Evolutionary conservation across 2,329 filamentous ascomycete genomes (phyloP).

Genomic region (Diaporthe longicolla): DNA sequence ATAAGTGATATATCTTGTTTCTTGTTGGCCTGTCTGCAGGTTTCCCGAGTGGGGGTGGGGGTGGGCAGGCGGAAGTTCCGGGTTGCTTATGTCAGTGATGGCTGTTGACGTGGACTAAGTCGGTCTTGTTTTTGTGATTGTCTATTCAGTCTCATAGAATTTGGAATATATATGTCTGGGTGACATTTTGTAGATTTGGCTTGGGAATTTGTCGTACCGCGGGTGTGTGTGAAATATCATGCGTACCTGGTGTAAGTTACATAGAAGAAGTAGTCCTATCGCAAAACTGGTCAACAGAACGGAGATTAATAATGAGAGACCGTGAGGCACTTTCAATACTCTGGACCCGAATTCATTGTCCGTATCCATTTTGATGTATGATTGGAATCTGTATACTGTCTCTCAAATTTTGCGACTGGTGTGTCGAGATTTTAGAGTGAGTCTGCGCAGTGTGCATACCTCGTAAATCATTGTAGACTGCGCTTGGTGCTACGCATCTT

Average conservation of each 20-base stretch:
- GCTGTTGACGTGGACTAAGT: neutral
- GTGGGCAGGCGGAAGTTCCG: too few species aligned
- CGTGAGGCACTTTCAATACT: neutral
- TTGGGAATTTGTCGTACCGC: too few species aligned
- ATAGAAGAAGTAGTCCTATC: neutral
- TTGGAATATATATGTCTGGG: too few species aligned
- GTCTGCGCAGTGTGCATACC: neutral
- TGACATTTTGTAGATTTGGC: neutral
- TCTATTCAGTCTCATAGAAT: rapidly evolving
- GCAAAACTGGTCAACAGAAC: neutral
- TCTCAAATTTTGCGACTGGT: neutral
- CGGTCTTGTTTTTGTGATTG: neutral
- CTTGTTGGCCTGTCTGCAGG: neutral
- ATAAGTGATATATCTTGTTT: neutral
- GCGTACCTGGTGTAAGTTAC: too few species aligned
- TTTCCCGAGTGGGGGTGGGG: constrained; percentile 1
- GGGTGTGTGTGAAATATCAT: too few species aligned
- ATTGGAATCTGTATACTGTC: too few species aligned
- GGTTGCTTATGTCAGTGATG: neutral
- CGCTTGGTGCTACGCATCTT: neutral
- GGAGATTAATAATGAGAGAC: too few species aligned
- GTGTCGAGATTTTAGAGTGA: too few species aligned
- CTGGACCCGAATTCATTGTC: rapidly evolving
- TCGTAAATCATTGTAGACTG: neutral
- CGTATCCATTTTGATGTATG: neutral